These are phyloP conservation scores for Boletus rubescentipes DNA, from an alignment of 768 basidiomycete species.

Conservation along the genomic window DNA sequence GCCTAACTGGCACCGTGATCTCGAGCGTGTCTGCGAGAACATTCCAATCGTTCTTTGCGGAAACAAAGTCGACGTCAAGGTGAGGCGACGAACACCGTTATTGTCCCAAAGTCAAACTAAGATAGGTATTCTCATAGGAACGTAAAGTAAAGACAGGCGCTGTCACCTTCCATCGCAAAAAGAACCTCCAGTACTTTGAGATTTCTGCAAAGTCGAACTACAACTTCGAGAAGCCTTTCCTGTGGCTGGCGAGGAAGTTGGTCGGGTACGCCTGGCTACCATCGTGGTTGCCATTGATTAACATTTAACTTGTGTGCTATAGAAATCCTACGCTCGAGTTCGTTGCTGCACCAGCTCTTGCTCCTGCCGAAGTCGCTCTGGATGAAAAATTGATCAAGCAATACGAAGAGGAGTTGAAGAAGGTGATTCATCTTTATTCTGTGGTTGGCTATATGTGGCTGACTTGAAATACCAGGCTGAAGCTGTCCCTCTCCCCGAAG, in stretches of 20 bases:
- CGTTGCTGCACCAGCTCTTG: slow-evolving; percentile 93
- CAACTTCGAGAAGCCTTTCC: slow-evolving; percentile 99
- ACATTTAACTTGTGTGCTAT: neutral
- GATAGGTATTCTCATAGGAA: slow-evolving; percentile 57
- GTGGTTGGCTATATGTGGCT: neutral
- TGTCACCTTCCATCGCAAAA: slow-evolving; percentile 99
- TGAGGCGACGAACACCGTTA: slow-evolving; percentile 34
- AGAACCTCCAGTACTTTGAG: slow-evolving; percentile 99
- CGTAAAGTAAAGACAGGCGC: slow-evolving; percentile 99
- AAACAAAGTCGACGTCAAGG: slow-evolving; percentile 99
- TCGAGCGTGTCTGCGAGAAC: slow-evolving; percentile 99
- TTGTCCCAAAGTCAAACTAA: slow-evolving; percentile 2
- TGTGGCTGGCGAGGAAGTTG: slow-evolving; percentile 97
- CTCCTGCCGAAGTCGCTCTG: slow-evolving; percentile 88
- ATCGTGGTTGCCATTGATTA: neutral
- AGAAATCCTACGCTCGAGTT: slow-evolving; percentile 91
- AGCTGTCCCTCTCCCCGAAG: slow-evolving; percentile 92
- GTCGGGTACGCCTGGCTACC: slow-evolving; percentile 68
- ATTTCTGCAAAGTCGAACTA: slow-evolving; percentile 99
- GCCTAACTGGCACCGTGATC: slow-evolving; percentile 99
- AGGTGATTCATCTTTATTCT: slow-evolving; percentile 40
- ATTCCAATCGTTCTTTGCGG: slow-evolving; percentile 99
- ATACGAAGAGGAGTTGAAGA: slow-evolving; percentile 75
- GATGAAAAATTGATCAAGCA: slow-evolving; percentile 75
- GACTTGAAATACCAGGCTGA: slow-evolving; percentile 59